phyloP scores from a whole-genome alignment of 192 early-diverging fungal genomes.

The Rhizophagus clarus region DNA sequence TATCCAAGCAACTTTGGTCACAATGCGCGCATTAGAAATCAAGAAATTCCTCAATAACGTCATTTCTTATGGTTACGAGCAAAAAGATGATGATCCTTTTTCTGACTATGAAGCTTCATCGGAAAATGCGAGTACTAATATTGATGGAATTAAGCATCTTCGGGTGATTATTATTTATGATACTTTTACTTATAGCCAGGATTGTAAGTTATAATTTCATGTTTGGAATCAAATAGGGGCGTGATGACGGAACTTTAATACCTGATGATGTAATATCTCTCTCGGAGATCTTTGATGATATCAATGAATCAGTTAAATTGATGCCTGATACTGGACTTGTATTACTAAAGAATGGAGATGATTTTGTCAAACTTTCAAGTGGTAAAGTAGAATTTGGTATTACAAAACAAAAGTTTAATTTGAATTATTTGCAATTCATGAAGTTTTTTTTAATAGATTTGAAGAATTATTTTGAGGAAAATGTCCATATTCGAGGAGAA shows the following conservation, averaged over 20 bases:
- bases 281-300: constrained; percentile 11
- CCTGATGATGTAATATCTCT: constrained; percentile 20
- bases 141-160: background rate
- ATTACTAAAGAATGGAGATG: background rate
- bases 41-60: constrained; percentile 16
- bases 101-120: background rate
- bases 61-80: constrained; percentile 27
- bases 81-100: constrained; percentile 24
- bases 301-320: constrained; percentile 6
- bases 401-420: too few species aligned
- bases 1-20: constrained; percentile 17
- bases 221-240: background rate
- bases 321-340: constrained; percentile 23
- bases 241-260: constrained; percentile 13
- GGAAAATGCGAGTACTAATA: background rate
- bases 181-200: background rate
- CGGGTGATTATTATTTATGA: background rate
- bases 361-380: constrained; percentile 23
- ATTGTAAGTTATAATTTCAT: background rate
- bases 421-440: background rate
- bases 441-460: constrained; percentile 1
- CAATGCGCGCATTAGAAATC: constrained; percentile 21
- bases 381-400: background rate
- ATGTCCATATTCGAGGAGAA: background rate
- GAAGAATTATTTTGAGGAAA: constrained; percentile 24